Evolutionary conservation across 352 stramenopile species (phyloP), one percentile per base, ranked within the genome.

Genomic region (Blastocystis sp.): DNA sequence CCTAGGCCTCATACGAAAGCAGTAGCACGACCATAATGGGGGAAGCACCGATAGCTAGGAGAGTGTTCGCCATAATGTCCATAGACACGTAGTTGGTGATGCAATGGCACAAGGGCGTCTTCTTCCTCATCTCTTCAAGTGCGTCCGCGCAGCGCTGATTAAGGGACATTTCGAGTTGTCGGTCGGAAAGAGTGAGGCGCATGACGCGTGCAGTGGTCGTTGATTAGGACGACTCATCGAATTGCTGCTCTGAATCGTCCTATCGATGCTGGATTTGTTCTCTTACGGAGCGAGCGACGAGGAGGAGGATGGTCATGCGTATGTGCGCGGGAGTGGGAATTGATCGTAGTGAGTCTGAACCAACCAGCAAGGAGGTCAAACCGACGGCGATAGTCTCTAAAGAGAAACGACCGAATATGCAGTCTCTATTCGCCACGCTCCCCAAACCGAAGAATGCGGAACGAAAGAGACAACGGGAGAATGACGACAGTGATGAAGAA

Each of bases 11-110:
- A 84, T 28, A 40, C 7, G 34, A n/a, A 21, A 28, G 45, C 52
- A 21, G 10, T 9, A 42, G 9, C 6, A 14, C 3, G 1, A 70
- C 74, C 78, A 88, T 88, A 34, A 88, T 88, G 19, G 78, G 78
- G 14, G 78, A 88, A 28, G 78, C 78, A 60, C 78, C 78, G 42
- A 88, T 79, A 10, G 78, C 78, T 14, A 88, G 57, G 45, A 88
- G 57, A 57, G 78, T 88, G 48, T 88, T 88, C 21, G 78, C 78
- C 64, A 79, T 79, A 60, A 88, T 78, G 48, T 88, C 78, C 78
- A 88, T 88, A 10, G 78, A 76, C 42, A 88, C 78, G 24, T 68
- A 88, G 54, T 88, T 88, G 38, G 78, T 88, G 45, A 88, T 88
- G 6, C 68, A 79, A 88, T 88, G 78, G 45, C 64, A 76, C n/a